phyloP scores from a whole-genome alignment of 352 stramenopile species.

The Phytophthora ohioensis region DNA sequence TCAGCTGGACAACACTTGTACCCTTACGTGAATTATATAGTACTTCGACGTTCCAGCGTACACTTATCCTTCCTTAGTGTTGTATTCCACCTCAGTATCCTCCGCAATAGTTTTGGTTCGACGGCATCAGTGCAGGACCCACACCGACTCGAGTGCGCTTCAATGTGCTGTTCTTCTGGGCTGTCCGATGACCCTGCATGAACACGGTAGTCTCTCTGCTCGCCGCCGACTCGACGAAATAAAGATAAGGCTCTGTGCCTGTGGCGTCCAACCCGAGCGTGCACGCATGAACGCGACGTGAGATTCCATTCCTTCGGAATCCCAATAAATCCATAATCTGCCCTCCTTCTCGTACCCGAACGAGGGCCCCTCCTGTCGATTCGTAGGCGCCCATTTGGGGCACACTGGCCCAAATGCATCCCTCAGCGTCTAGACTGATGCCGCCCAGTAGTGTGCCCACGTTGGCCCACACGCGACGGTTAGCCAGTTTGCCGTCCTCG shows the following conservation, averaged over 20 bases:
- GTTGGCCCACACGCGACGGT: constrained; percentile 63
- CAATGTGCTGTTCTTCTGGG: constrained; percentile 45
- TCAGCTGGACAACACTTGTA: no score
- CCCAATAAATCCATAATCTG: constrained; percentile 60
- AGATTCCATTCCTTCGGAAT: constrained; percentile 65
- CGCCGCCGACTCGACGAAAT: constrained; percentile 58
- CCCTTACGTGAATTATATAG: constrained; percentile 10
- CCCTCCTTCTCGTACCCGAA: constrained; percentile 64
- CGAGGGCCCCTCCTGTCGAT: constrained; percentile 47
- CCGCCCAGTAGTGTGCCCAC: constrained; percentile 57
- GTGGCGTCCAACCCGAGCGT: constrained; percentile 55
- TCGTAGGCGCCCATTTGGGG: constrained; percentile 60
- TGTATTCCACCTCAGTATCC: constrained; percentile 48
- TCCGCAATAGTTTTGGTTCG: constrained; percentile 62
- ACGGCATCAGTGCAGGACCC: constrained; percentile 49
- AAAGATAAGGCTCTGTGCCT: constrained; percentile 54
- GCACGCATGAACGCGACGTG: constrained; percentile 59
- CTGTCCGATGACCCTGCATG: constrained; percentile 36
- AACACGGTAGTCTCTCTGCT: constrained; percentile 49
- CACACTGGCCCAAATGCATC: constrained; percentile 68
- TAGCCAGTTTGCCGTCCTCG: constrained; percentile 49
- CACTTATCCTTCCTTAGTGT: neutral
- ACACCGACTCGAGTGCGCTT: constrained; percentile 58
- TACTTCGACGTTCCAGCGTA: constrained; percentile 11
- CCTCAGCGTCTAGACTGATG: constrained; percentile 70